Percentiles rank a stretch among this genome's conserved stretches.
phyloP scores from a whole-genome alignment of 441 rosid species.

The Pelargonium australe region DNA sequence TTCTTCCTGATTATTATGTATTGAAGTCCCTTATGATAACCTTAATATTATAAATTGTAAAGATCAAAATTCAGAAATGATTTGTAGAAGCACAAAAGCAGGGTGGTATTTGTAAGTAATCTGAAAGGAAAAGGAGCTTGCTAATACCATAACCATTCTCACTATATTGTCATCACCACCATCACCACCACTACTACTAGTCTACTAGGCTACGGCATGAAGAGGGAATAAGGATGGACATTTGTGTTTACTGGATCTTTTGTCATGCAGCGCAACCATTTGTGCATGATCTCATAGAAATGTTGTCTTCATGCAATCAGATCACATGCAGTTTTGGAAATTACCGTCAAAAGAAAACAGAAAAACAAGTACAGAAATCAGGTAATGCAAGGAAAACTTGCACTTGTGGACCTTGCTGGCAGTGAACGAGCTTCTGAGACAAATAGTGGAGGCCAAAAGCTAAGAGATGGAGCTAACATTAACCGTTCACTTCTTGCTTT shows the following conservation, averaged over 20 bases:
- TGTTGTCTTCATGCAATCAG: conserved; percentile 34
- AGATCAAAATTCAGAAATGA: too few relatives aligned
- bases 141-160: too few relatives aligned
- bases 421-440: conserved; percentile 96
- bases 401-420: conserved; percentile 98
- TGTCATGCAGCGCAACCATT: conserved; percentile 5
- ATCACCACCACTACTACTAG: too few relatives aligned
- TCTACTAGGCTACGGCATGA: too few relatives aligned
- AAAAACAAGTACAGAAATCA: conserved; percentile 63
- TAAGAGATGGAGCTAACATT: conserved; percentile 93
- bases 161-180: too few relatives aligned
- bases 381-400: conserved; percentile 76
- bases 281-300: conserved; percentile 12
- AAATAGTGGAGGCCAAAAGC: conserved; percentile 79
- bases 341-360: conserved; percentile 72
- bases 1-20: background rate
- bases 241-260: background rate
- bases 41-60: too few relatives aligned
- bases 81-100: too few relatives aligned
- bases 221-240: too few relatives aligned
- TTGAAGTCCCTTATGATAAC: background rate
- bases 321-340: conserved; percentile 90
- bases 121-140: too few relatives aligned
- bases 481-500: conserved; percentile 93
- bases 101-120: too few relatives aligned